These are phyloP conservation scores for Choiromyces venosus DNA, from an alignment of 495 filamentous ascomycete species.

Conservation along the genomic window DNA sequence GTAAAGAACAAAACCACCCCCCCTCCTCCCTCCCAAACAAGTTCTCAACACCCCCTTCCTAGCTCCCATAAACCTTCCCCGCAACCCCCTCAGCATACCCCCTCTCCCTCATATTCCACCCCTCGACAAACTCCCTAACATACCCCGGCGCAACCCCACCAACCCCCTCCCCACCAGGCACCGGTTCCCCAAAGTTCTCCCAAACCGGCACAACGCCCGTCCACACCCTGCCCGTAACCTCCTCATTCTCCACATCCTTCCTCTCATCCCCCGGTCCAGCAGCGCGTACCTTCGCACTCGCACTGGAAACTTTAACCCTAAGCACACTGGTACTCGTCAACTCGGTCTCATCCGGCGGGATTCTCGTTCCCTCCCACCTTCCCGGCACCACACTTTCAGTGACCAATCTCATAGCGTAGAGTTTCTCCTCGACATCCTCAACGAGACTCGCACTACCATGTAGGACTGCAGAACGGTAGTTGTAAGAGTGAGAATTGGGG, in stretches of 20 bases:
- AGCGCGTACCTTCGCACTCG: constrained; percentile 70
- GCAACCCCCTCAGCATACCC: constrained; percentile 52
- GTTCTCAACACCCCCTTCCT: too few relatives aligned
- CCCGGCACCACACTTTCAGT: constrained; percentile 65
- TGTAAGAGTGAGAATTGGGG: constrained; percentile 75
- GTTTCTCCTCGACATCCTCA: constrained; percentile 61
- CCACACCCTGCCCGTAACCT: constrained; percentile 61
- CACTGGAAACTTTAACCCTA: constrained; percentile 61
- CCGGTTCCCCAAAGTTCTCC: constrained; percentile 59
- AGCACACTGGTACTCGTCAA: constrained; percentile 72
- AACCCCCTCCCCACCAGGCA: constrained; percentile 59
- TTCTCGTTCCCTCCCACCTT: constrained; percentile 65
- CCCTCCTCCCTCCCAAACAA: not conserved
- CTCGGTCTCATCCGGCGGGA: constrained; percentile 69
- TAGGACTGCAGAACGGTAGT: constrained; percentile 78
- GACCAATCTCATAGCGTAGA: constrained; percentile 76
- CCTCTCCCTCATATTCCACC: constrained; percentile 52
- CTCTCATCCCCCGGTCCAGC: constrained; percentile 66
- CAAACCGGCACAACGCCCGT: constrained; percentile 78
- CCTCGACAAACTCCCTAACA: constrained; percentile 54
- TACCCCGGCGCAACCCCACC: constrained; percentile 60
- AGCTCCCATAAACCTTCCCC: constrained; percentile 15
- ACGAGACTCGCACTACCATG: constrained; percentile 71
- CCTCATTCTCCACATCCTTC: constrained; percentile 60
- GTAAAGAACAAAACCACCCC: too few relatives aligned